phyloP scores from a whole-genome alignment of 345 rosid species.

The Carallia pectinifolia region DNA sequence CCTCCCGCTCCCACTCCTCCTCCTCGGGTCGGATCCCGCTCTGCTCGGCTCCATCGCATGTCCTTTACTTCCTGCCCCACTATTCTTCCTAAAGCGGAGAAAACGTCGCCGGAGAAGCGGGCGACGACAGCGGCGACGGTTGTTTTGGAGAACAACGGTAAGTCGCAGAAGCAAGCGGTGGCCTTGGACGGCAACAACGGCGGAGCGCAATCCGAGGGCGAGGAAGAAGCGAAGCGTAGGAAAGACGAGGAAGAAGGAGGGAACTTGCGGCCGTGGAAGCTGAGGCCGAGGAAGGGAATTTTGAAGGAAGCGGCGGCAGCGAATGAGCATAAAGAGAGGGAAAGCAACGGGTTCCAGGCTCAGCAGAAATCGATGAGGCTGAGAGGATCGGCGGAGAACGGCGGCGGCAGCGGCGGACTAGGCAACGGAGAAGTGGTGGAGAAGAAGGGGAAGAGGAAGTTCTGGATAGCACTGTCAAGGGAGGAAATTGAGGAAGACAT shows the following conservation, averaged over 20 bases:
- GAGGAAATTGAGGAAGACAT: slow-evolving; percentile 96
- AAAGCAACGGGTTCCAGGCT: slow-evolving; percentile 16
- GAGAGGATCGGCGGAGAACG: slow-evolving; percentile 48
- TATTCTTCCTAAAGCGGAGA: slow-evolving; percentile 11
- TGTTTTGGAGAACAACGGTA: too few relatives aligned
- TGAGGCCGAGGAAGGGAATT: slow-evolving; percentile 58
- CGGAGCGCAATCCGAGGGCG: slow-evolving; percentile 17
- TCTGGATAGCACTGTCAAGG: slow-evolving; percentile 67
- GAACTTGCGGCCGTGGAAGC: slow-evolving; percentile 65
- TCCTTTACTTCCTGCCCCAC: slow-evolving; percentile 41
- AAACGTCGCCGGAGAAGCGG: slow-evolving; percentile 1
- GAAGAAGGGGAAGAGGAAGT: slow-evolving; percentile 49
- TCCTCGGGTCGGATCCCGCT: slow-evolving; percentile 51
- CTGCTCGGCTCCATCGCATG: slow-evolving; percentile 48
- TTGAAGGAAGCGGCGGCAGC: slow-evolving; percentile 22
- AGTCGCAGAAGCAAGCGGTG: too few relatives aligned
- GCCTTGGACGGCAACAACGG: neutral
- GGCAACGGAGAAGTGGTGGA: neutral
- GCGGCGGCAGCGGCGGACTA: slow-evolving; percentile 27
- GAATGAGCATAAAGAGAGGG: slow-evolving; percentile 31
- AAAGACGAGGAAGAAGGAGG: slow-evolving; percentile 35
- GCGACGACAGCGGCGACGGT: slow-evolving; percentile 5
- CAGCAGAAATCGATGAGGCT: slow-evolving; percentile 59
- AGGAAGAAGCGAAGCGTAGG: slow-evolving; percentile 5
- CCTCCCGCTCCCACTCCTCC: neutral